A percentile compares a stretch with the other conserved stretches of the same genome.
Conservation (phyloP, 169 alveolate genomes). For the Toxoplasma gondii region DNA sequence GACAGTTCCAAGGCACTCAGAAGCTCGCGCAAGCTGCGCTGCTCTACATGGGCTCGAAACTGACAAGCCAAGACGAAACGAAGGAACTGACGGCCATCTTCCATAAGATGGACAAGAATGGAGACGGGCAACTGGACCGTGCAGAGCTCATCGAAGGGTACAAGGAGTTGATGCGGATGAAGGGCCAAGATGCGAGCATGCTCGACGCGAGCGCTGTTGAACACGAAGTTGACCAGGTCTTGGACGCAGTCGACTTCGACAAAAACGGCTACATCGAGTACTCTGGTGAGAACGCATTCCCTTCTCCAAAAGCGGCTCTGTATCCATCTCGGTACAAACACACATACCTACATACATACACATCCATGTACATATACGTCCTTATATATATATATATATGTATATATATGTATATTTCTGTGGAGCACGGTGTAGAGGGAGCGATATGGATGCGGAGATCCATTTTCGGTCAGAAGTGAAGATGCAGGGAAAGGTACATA, state of each 20-base stretch:
- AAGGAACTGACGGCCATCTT: conserved; percentile 89
- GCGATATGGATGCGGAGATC: too few species aligned
- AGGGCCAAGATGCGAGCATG: conserved; percentile 82
- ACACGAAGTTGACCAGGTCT: conserved; percentile 86
- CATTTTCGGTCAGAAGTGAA: too few species aligned
- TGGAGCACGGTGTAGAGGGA: too few species aligned
- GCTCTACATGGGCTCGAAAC: conserved; percentile 90
- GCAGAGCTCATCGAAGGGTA: conserved; percentile 88
- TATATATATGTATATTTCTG: too few species aligned
- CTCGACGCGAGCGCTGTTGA: conserved; percentile 82
- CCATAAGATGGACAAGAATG: conserved; percentile 90
- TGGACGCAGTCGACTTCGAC: conserved; percentile 88
- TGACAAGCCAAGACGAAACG: conserved; percentile 90
- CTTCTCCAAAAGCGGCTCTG: not conserved
- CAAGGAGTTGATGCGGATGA: conserved; percentile 81
- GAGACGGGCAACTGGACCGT: conserved; percentile 77
- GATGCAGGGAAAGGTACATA: too few species aligned
- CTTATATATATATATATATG: too few species aligned
- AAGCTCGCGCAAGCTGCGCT: conserved; percentile 92
- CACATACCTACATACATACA: not conserved
- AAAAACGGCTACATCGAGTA: conserved; percentile 89
- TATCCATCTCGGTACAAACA: not conserved
- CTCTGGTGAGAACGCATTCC: conserved; percentile 71
- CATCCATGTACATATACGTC: too few species aligned
- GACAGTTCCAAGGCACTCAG: conserved; percentile 86